Evolutionary conservation across 116 monocot species (phyloP).

Genomic region (Cymodocea nodosa): DNA sequence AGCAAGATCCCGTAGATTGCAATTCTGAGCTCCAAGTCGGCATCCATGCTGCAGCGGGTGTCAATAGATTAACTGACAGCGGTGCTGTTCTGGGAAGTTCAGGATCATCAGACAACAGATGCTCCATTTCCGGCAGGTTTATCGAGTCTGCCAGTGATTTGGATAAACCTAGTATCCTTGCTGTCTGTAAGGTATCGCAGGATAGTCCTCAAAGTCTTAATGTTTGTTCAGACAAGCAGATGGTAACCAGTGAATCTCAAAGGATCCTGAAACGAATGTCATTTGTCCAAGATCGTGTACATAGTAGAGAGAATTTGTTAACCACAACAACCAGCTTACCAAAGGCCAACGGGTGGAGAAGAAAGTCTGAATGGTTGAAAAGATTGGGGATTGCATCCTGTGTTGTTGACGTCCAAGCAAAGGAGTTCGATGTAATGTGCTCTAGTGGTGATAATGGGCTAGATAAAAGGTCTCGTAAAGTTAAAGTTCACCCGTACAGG

Average conservation of each 20-base stretch:
- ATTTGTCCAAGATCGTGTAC: conserved; percentile 26
- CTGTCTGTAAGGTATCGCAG: conserved; percentile 13
- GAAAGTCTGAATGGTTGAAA: conserved; percentile 44
- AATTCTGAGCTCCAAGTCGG: conserved; percentile 6
- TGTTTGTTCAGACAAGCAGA: conserved; percentile 10
- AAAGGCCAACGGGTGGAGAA: conserved; percentile 2
- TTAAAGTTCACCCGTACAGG: conserved; percentile 38
- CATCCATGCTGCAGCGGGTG: neutral
- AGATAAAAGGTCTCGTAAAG: conserved; percentile 12
- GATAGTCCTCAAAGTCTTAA: conserved; percentile 24
- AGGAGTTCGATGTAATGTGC: neutral
- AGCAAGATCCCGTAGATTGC: neutral
- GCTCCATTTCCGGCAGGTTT: conserved; percentile 21
- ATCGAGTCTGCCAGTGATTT: conserved; percentile 18
- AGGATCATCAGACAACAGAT: conserved; percentile 14
- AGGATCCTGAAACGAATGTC: conserved; percentile 20
- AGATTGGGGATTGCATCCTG: conserved; percentile 42
- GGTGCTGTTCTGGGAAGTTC: conserved; percentile 19
- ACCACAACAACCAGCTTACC: conserved; percentile 9
- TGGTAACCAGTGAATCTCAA: conserved; percentile 17
- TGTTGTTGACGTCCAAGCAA: conserved; percentile 18
- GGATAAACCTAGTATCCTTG: conserved; percentile 28
- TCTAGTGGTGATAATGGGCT: neutral
- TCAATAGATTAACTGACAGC: conserved; percentile 18
- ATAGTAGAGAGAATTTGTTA: conserved; percentile 13